Evolutionary conservation across 495 filamentous ascomycete species (phyloP).

Genomic region (Penicillium nucicola): DNA sequence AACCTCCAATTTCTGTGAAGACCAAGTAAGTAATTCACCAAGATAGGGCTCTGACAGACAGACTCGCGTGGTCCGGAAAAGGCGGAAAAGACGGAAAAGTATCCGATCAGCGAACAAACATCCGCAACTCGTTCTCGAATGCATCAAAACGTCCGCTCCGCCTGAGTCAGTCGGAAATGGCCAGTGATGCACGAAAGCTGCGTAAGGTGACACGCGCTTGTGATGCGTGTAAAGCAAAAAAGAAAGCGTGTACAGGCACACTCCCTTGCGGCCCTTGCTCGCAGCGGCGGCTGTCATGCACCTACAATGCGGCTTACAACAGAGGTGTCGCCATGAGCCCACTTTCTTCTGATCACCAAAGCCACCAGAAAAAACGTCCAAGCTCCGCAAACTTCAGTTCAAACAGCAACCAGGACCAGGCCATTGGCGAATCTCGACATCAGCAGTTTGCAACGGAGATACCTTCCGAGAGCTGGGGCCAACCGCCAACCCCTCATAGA

Average conservation of each 20-base stretch:
- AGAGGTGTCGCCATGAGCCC: conserved; percentile 21
- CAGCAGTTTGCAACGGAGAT: no score
- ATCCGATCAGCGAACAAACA: no score
- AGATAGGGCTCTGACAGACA: no score
- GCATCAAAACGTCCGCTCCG: not conserved
- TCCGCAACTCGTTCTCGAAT: no score
- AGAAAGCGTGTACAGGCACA: conserved; percentile 26
- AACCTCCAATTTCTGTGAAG: no score
- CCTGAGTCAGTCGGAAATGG: not conserved
- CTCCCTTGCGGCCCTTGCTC: conserved; percentile 25
- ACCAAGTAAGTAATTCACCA: no score
- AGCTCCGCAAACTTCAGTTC: not conserved
- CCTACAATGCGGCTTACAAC: conserved; percentile 24
- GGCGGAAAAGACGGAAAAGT: no score
- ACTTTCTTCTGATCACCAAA: conserved; percentile 7
- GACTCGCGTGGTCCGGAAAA: no score
- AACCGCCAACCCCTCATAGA: not conserved
- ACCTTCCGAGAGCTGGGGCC: not conserved
- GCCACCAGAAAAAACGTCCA: not conserved
- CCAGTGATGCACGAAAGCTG: not conserved
- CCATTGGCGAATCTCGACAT: not conserved
- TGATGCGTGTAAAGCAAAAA: conserved; percentile 24
- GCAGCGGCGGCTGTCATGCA: conserved; percentile 13
- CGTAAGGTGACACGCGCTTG: conserved; percentile 27
- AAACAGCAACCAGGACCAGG: not conserved